These are phyloP conservation scores for Eragrostis tef DNA, from an alignment of 202 grass and related monocot genomes.

Conservation along the genomic window DNA sequence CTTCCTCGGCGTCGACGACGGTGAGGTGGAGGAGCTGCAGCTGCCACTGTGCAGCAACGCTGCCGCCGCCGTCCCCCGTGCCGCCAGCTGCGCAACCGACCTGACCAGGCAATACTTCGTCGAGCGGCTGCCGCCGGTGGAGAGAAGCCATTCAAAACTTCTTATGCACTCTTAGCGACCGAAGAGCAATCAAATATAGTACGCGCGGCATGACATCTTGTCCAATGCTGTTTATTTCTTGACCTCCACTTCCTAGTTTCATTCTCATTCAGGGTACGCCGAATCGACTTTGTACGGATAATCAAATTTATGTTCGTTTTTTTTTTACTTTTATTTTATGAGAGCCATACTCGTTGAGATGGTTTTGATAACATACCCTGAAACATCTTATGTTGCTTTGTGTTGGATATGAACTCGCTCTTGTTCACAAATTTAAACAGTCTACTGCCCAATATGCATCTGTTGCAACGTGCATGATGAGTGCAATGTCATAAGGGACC, in stretches of 20 bases:
- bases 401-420: constrained; percentile 4
- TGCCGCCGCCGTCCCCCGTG: background rate
- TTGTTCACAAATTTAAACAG: background rate
- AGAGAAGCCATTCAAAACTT: constrained; percentile 16
- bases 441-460: background rate
- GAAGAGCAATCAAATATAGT: background rate
- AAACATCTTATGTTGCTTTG: background rate
- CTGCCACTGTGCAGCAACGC: constrained; percentile 37
- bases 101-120: constrained; percentile 51
- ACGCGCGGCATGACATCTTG: background rate
- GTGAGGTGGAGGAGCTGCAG: constrained; percentile 51
- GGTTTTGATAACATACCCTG: background rate
- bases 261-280: constrained; percentile 1
- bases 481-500: constrained; percentile 26
- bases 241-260: constrained; percentile 9
- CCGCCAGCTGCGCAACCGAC: constrained; percentile 53
- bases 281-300: constrained; percentile 15
- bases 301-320: background rate
- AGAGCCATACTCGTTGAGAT: background rate
- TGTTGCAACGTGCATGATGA: constrained; percentile 35
- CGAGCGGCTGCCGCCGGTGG: constrained; percentile 52
- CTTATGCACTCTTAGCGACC: background rate
- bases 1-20: constrained; percentile 69
- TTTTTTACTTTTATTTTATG: background rate
- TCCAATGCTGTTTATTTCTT: constrained; percentile 16